These are phyloP conservation scores for Oehlia diaphana DNA, from an alignment of 192 early-diverging fungal species.

Conservation along the genomic window DNA sequence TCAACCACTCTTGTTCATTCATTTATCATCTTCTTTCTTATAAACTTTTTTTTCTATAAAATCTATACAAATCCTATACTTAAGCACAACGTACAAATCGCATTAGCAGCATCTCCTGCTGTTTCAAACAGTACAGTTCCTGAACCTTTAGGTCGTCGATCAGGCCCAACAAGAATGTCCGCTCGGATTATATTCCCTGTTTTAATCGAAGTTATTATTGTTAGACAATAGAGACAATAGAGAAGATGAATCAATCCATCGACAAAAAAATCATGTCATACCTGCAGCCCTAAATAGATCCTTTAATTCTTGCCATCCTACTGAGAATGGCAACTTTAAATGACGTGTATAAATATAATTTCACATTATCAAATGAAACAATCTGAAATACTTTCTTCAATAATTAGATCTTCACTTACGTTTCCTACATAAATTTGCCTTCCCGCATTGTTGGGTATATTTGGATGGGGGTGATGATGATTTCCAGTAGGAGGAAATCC, in stretches of 20 bases:
- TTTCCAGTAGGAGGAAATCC: constrained; percentile 13
- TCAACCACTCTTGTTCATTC: not conserved
- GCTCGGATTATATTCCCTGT: constrained; percentile 66
- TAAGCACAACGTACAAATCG: constrained; percentile 66
- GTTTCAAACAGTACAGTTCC: constrained; percentile 77
- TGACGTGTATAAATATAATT: not conserved
- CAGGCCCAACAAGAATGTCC: constrained; percentile 62
- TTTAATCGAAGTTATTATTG: not conserved
- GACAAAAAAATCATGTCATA: not conserved
- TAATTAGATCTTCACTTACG: constrained; percentile 43
- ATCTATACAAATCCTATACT: constrained; percentile 17
- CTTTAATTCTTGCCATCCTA: constrained; percentile 87
- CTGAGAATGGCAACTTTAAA: constrained; percentile 69
- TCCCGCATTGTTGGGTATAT: constrained; percentile 39
- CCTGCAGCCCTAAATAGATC: constrained; percentile 79
- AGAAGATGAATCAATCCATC: not conserved
- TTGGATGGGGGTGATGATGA: constrained; percentile 16
- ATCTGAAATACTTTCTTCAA: not conserved
- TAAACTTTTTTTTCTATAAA: not conserved
- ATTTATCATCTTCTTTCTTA: not conserved
- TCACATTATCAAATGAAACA: not conserved
- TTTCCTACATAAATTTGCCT: constrained; percentile 66
- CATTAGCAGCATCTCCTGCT: constrained; percentile 59
- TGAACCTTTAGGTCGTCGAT: constrained; percentile 68
- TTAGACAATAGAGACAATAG: too few relatives aligned